phyloP scores from a whole-genome alignment of 2,329 filamentous ascomycete genomes.

The Myrmaecium sp. region DNA sequence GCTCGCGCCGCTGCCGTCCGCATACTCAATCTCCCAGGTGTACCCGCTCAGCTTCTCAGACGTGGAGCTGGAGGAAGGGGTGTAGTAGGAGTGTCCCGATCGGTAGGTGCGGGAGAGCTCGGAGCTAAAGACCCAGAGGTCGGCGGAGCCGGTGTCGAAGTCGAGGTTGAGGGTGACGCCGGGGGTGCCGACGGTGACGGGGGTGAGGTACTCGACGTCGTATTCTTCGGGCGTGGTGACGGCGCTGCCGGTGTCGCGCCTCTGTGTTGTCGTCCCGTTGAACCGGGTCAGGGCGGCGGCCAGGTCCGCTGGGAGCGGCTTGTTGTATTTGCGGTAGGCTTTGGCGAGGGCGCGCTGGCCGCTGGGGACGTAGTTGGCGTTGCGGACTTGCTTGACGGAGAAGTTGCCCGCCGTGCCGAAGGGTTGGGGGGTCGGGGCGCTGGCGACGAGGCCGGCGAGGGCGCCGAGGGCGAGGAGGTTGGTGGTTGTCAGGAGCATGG shows the following conservation, averaged over 20 bases:
- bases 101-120: conserved; percentile 34
- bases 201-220: conserved; percentile 47
- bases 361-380: conserved; percentile 16
- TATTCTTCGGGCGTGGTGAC: conserved; percentile 19
- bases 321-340: conserved; percentile 23
- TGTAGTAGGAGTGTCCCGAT: conserved; percentile 41
- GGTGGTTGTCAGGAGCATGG: too few relatives aligned
- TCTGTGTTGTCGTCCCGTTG: conserved; percentile 9
- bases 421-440: too few relatives aligned
- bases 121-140: conserved; percentile 53
- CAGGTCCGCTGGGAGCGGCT: conserved; percentile 13
- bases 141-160: conserved; percentile 55
- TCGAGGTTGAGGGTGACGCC: conserved; percentile 41
- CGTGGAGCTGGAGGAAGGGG: conserved; percentile 27
- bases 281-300: conserved; percentile 10
- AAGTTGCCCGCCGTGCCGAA: too few relatives aligned
- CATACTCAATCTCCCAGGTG: conserved; percentile 46
- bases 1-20: conserved; percentile 44
- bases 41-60: conserved; percentile 30
- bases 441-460: too few relatives aligned
- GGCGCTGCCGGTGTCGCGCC: conserved; percentile 10
- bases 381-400: conserved; percentile 14
- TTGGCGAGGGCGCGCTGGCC: conserved; percentile 22
- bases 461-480: too few relatives aligned
- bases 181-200: conserved; percentile 48